A percentile compares a stretch with the other conserved stretches of the same genome.
phyloP scores from a whole-genome alignment of 441 rosid genomes.

The Adansonia madagascariensis region DNA sequence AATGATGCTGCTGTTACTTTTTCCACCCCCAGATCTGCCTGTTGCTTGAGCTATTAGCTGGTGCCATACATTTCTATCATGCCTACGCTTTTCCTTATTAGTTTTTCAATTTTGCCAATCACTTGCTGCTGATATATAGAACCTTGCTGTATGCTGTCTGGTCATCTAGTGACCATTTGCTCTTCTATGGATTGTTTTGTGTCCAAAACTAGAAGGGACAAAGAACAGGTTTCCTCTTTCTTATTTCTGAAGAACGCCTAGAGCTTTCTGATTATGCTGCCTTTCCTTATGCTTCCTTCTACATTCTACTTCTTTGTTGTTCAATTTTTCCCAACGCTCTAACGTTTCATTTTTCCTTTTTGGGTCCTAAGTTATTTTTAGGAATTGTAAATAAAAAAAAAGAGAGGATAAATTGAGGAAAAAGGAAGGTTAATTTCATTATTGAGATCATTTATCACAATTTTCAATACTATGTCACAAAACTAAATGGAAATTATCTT shows the following conservation, averaged over 20 bases:
- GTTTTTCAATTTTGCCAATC: not conserved
- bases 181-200: not conserved
- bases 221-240: not conserved
- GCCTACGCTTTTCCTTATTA: not conserved
- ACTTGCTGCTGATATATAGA: not conserved
- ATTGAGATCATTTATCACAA: no score
- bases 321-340: not conserved
- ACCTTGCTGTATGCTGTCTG: not conserved
- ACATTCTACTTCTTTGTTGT: not conserved
- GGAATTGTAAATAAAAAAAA: not conserved
- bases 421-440: not conserved
- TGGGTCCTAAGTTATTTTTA: not conserved
- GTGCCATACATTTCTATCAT: slow-evolving; percentile 23
- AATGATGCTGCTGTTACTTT: slow-evolving; percentile 24
- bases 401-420: not conserved
- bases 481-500: not conserved
- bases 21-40: slow-evolving; percentile 23
- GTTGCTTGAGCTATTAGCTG: slow-evolving; percentile 31
- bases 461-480: not conserved
- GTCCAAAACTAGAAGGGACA: not conserved
- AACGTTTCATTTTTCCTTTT: not conserved
- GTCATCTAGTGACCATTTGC: not conserved
- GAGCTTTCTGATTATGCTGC: not conserved
- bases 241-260: not conserved
- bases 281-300: not conserved